These are phyloP conservation scores for Citrus unshiu DNA, from an alignment of 345 rosid genomes.

Conservation along the genomic window DNA sequence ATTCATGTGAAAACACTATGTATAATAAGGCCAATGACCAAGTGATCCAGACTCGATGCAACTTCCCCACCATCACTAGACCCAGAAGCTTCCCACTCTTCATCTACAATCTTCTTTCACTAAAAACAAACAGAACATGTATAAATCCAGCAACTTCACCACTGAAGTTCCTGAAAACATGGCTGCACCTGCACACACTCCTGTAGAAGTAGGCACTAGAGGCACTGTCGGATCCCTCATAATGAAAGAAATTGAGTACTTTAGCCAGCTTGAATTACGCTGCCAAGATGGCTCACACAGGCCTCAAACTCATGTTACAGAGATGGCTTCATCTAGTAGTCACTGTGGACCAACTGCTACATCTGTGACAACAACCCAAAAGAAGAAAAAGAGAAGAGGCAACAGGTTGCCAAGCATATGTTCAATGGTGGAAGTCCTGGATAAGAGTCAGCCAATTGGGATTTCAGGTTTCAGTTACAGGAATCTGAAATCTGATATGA, in stretches of 20 bases:
- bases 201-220: slow-evolving; percentile 51
- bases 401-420: slow-evolving; percentile 51
- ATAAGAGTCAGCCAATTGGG: slow-evolving; percentile 30
- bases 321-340: slow-evolving; percentile 22
- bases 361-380: slow-evolving; percentile 29
- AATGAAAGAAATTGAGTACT: slow-evolving; percentile 53
- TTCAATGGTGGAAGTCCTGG: slow-evolving; percentile 56
- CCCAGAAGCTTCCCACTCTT: slow-evolving; percentile 19
- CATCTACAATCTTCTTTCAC: slow-evolving; percentile 26
- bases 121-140: slow-evolving; percentile 21
- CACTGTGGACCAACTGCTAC: slow-evolving; percentile 21
- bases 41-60: slow-evolving; percentile 14
- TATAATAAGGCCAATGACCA: slow-evolving; percentile 22
- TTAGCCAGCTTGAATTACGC: slow-evolving; percentile 38
- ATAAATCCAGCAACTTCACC: slow-evolving; percentile 23
- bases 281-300: slow-evolving; percentile 31
- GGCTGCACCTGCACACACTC: slow-evolving; percentile 32
- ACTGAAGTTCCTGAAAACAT: slow-evolving; percentile 15
- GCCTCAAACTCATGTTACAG: slow-evolving; percentile 14
- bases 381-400: slow-evolving; percentile 49
- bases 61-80: slow-evolving; percentile 26
- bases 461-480: slow-evolving; percentile 41
- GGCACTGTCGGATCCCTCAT: slow-evolving; percentile 58
- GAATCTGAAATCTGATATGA: slow-evolving; percentile 52
- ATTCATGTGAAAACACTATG: slow-evolving; percentile 28